Percentiles rank a stretch among this genome's conserved stretches.
phyloP scores from a whole-genome alignment of 805 yeast genomes.

The Zygosaccharomyces siamensis region DNA sequence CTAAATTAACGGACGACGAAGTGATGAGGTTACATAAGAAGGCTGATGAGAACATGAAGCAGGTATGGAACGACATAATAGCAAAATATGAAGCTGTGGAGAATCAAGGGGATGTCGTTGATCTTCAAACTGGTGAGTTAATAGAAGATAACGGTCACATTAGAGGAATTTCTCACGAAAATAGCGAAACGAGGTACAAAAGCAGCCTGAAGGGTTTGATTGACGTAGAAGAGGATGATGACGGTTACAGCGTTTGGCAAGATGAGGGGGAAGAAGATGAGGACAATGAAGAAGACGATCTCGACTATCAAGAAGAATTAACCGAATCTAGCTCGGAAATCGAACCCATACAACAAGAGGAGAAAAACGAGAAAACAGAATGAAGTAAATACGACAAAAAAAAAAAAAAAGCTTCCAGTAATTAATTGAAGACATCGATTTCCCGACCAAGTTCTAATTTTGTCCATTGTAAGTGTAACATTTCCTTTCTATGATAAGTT shows the following conservation, averaged over 20 bases:
- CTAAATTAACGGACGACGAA: slow-evolving; percentile 33
- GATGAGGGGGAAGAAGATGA: slow-evolving; percentile 13
- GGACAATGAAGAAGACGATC: slow-evolving; percentile 11
- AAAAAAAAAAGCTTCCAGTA: background rate
- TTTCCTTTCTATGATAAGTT: background rate
- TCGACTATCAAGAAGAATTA: background rate
- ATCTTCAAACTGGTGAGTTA: slow-evolving; percentile 58
- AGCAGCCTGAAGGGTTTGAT: slow-evolving; percentile 25
- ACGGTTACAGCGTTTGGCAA: slow-evolving; percentile 15
- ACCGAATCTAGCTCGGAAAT: slow-evolving; percentile 3
- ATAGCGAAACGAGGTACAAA: slow-evolving; percentile 16
- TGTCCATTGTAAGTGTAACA: background rate
- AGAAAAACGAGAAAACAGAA: background rate
- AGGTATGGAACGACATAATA: slow-evolving; percentile 50
- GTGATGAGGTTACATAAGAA: slow-evolving; percentile 32
- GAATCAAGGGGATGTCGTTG: slow-evolving; percentile 60
- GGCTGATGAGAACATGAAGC: slow-evolving; percentile 35
- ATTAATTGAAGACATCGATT: background rate
- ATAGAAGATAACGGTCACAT: slow-evolving; percentile 68
- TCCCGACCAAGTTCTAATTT: background rate
- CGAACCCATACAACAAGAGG: slow-evolving; percentile 1
- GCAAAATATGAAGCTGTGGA: slow-evolving; percentile 48
- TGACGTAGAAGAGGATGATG: slow-evolving; percentile 10
- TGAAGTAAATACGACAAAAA: background rate
- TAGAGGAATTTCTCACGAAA: slow-evolving; percentile 37